Evolutionary conservation across 257 asterid species (phyloP).

Genomic region (Mitragyna speciosa): DNA sequence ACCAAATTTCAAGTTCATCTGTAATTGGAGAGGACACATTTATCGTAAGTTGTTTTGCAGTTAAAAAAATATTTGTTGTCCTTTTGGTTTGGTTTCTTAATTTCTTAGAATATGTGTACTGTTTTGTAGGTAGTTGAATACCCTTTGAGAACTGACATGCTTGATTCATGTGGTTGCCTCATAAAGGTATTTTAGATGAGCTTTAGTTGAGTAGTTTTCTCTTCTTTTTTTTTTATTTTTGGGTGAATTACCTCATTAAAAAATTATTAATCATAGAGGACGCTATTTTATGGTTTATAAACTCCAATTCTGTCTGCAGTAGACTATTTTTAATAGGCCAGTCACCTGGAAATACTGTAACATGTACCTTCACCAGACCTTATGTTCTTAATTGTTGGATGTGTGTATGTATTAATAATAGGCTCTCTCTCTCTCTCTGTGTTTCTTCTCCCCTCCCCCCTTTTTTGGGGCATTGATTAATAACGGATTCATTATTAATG

Average conservation of each 20-base stretch:
- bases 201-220: not conserved
- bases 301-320: not conserved
- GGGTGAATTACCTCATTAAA: not conserved
- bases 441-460: too few relatives aligned
- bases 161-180: conserved; percentile 73
- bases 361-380: not conserved
- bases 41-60: conserved; percentile 49
- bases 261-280: not conserved
- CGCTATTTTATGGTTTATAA: not conserved
- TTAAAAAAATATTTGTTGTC: not conserved
- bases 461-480: too few relatives aligned
- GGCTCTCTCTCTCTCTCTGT: too few relatives aligned
- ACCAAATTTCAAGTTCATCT: conserved; percentile 69
- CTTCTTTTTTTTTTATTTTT: not conserved
- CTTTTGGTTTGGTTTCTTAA: not conserved
- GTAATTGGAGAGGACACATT: conserved; percentile 82
- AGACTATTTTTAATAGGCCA: not conserved
- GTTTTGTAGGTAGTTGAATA: conserved; percentile 78
- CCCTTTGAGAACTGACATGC: conserved; percentile 81
- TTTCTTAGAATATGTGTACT: not conserved
- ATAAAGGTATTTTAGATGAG: conserved; percentile 51
- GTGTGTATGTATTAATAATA: too few relatives aligned
- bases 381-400: not conserved
- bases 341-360: not conserved
- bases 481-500: not conserved